These are phyloP conservation scores for Eucalyptus guilfoylei DNA, from an alignment of 345 rosid species.

Conservation along the genomic window DNA sequence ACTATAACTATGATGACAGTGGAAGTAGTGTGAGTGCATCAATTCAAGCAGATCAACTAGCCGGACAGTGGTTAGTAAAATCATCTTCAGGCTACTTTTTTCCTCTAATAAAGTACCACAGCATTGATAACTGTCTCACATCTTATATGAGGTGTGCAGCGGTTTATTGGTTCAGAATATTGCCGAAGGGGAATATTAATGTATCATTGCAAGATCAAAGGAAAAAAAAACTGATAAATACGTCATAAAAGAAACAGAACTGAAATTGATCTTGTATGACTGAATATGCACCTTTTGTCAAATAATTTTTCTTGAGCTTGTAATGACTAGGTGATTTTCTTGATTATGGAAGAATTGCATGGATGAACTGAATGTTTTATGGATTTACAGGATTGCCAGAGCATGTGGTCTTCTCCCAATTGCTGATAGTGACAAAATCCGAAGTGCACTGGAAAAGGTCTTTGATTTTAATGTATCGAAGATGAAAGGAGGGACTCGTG, in stretches of 20 bases:
- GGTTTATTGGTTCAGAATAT: background rate
- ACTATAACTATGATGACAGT: slow-evolving; percentile 73
- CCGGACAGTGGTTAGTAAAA: slow-evolving; percentile 70
- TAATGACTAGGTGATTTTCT: background rate
- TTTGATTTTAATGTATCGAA: slow-evolving; percentile 68
- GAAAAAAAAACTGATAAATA: background rate
- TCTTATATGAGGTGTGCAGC: background rate
- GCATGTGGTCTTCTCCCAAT: slow-evolving; percentile 76
- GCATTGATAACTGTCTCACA: background rate
- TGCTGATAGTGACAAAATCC: slow-evolving; percentile 61
- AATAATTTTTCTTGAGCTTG: background rate
- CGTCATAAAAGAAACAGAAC: background rate
- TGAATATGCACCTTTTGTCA: background rate
- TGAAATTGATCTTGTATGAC: background rate
- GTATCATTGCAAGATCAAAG: background rate
- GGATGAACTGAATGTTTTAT: background rate
- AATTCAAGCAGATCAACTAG: slow-evolving; percentile 94
- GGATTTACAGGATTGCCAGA: slow-evolving; percentile 50
- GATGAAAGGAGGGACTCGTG: slow-evolving; percentile 69
- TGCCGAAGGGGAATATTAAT: background rate
- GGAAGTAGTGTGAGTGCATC: slow-evolving; percentile 50
- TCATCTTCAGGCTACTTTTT: background rate
- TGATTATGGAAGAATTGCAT: background rate
- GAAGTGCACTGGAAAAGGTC: slow-evolving; percentile 53
- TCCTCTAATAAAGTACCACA: background rate